Evolutionary conservation across 179 eudicot genomes (phyloP), one percentile per base, ranked within the genome.

Genomic region (Spinacia oleracea): DNA sequence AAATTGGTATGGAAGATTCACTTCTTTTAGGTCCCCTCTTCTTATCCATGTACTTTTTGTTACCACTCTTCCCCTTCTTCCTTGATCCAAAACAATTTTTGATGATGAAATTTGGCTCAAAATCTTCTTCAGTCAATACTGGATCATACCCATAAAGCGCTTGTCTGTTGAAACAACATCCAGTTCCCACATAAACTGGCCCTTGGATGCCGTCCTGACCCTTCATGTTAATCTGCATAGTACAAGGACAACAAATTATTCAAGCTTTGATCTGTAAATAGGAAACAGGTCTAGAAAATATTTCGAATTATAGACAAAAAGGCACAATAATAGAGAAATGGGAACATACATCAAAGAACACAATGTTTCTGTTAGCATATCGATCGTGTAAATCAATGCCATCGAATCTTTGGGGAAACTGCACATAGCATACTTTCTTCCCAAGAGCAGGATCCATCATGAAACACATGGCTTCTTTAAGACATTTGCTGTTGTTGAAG

Each of bases 401-500:
- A 87, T 93, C 97, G 68, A 93, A 93, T 51, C 97, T 80, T 83
- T 93, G 97, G 7, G 97, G 97, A 66, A 93, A 93, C 81, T 93
- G 97, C 31, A 93, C 97, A 73, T 91, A 93, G 84, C 97, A 93
- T 58, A 86, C 87, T 78, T 90, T 93, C 88, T 84, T 93, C 77
- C 96, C 94, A 70, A 70, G 74, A 78, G 77, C 90, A 74, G 97
- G 97, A 81, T 93, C 97, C 96, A 93, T 91, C 93, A 93, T 50
- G 85, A 93, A 93, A 83, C 97, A 93, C 97, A 93, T 93, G 55
- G 97, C 97, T 84, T 93, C 97, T 83, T 89, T 90, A 70, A 91
- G 91, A 84, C 90, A 88, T 84, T 93, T 93, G 83, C 97, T 91
- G 81, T 89, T 93, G 80, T 93, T 93, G 87, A 93, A 91, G 89